A percentile compares a stretch with the other conserved stretches of the same genome.
Conservation (phyloP, 2,329 filamentous ascomycete species). For the Colletotrichum cordylinicola region DNA sequence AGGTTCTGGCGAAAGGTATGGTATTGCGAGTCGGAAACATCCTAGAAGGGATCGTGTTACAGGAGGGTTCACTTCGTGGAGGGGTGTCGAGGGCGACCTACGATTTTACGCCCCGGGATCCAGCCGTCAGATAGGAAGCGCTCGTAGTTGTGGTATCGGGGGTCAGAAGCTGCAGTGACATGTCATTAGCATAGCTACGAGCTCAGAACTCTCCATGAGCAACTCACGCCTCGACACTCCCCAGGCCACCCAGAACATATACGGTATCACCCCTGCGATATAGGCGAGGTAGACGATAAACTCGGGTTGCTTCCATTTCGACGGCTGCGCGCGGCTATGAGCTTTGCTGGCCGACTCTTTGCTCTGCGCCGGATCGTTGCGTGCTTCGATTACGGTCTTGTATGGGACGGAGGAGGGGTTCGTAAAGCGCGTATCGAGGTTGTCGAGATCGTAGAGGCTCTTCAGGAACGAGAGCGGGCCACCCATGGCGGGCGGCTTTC, state of each 20-base stretch:
- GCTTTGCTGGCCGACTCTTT: slow-evolving; percentile 48
- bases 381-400: slow-evolving; percentile 59
- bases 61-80: slow-evolving; percentile 1
- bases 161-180: slow-evolving; percentile 70
- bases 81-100: slow-evolving; percentile 44
- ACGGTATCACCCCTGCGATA: slow-evolving; percentile 70
- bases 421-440: slow-evolving; percentile 68
- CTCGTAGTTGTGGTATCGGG: slow-evolving; percentile 78
- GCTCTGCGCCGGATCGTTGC: slow-evolving; percentile 39
- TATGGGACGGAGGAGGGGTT: slow-evolving; percentile 74
- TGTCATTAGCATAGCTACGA: neutral
- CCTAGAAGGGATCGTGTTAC: slow-evolving; percentile 55
- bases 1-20: slow-evolving; percentile 84
- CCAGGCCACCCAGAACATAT: slow-evolving; percentile 91
- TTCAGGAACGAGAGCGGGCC: slow-evolving; percentile 45
- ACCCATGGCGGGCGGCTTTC: slow-evolving; percentile 40
- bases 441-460: slow-evolving; percentile 69
- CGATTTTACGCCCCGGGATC: slow-evolving; percentile 90
- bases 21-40: slow-evolving; percentile 91
- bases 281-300: slow-evolving; percentile 82
- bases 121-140: slow-evolving; percentile 79
- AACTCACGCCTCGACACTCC: slow-evolving; percentile 80
- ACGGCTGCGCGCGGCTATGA: slow-evolving; percentile 54
- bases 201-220: neutral
- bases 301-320: slow-evolving; percentile 87